Evolutionary conservation across 495 filamentous ascomycete genomes (phyloP).

Genomic region (Aspergillus sparsus): DNA sequence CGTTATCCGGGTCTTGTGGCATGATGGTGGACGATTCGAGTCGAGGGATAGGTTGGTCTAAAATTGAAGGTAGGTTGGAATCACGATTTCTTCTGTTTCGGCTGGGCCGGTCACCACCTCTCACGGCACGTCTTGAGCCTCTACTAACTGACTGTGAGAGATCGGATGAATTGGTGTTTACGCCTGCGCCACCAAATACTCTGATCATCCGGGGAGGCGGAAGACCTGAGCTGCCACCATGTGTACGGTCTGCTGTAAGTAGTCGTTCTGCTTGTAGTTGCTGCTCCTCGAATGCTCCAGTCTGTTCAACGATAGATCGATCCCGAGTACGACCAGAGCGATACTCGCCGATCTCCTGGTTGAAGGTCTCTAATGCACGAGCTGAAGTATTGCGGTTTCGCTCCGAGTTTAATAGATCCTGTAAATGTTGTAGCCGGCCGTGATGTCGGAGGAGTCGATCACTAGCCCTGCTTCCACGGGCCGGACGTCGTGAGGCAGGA

Average conservation of each 20-base stretch:
- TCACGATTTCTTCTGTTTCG: slow-evolving; percentile 15
- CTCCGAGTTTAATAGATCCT: slow-evolving; percentile 41
- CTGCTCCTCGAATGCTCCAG: slow-evolving; percentile 29
- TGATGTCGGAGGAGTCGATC: slow-evolving; percentile 24
- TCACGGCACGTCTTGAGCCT: slow-evolving; percentile 18
- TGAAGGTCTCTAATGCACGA: slow-evolving; percentile 42
- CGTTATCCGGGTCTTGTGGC: slow-evolving; percentile 33
- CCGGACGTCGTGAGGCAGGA: slow-evolving; percentile 47
- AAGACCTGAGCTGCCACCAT: slow-evolving; percentile 18
- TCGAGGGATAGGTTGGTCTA: slow-evolving; percentile 46
- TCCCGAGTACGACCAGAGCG: slow-evolving; percentile 26
- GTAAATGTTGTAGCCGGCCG: slow-evolving; percentile 41
- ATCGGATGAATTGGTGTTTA: slow-evolving; percentile 18
- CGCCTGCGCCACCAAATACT: slow-evolving; percentile 18
- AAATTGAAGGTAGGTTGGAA: slow-evolving; percentile 15
- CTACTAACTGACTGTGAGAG: slow-evolving; percentile 16
- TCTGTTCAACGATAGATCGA: slow-evolving; percentile 31
- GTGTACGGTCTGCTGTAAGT: slow-evolving; percentile 18
- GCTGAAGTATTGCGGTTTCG: slow-evolving; percentile 40
- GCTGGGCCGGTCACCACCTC: slow-evolving; percentile 19
- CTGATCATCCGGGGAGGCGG: slow-evolving; percentile 15
- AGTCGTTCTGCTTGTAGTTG: slow-evolving; percentile 20
- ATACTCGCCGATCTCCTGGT: slow-evolving; percentile 41
- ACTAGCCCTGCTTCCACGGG: slow-evolving; percentile 25
- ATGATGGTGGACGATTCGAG: slow-evolving; percentile 41